These are phyloP conservation scores for Colletotrichum orbiculare DNA, from an alignment of 2,329 filamentous ascomycete genomes.

Conservation along the genomic window DNA sequence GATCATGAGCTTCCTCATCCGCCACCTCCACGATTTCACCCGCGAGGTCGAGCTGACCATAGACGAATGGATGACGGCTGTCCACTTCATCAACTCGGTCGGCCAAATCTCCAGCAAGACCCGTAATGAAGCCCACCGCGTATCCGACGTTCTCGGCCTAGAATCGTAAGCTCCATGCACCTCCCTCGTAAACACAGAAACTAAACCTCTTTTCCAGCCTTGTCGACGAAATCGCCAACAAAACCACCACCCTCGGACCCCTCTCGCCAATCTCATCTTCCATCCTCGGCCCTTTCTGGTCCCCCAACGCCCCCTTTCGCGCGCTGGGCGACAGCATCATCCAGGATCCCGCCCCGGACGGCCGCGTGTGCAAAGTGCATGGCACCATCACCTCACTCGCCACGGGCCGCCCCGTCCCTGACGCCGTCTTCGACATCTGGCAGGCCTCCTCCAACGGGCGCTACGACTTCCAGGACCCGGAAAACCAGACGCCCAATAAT, in stretches of 20 bases:
- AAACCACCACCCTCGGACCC: slow-evolving; percentile 69
- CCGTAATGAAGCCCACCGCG: slow-evolving; percentile 79
- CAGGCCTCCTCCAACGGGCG: slow-evolving; percentile 80
- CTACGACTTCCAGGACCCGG: slow-evolving; percentile 81
- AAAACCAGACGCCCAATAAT: slow-evolving; percentile 78
- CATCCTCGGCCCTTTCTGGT: slow-evolving; percentile 84
- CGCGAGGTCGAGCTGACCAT: slow-evolving; percentile 81
- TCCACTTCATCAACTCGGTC: slow-evolving; percentile 79
- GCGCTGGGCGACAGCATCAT: slow-evolving; percentile 74
- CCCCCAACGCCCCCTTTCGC: slow-evolving; percentile 78
- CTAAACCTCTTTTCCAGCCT: slow-evolving; percentile 53
- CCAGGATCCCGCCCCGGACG: slow-evolving; percentile 68
- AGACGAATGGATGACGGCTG: slow-evolving; percentile 81
- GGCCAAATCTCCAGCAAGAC: slow-evolving; percentile 75
- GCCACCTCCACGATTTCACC: slow-evolving; percentile 81
- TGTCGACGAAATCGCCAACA: slow-evolving; percentile 75
- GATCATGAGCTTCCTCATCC: slow-evolving; percentile 72
- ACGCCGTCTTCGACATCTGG: slow-evolving; percentile 82
- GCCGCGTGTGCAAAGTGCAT: slow-evolving; percentile 74
- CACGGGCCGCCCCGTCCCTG: slow-evolving; percentile 73
- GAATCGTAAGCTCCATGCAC: slow-evolving; percentile 67
- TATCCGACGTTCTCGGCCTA: slow-evolving; percentile 79
- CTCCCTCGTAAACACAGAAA: background rate
- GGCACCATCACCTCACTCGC: slow-evolving; percentile 73
- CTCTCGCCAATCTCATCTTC: slow-evolving; percentile 77